These are phyloP conservation scores for Falciphora oryzae DNA, from an alignment of 2,329 filamentous ascomycete species.

Conservation along the genomic window DNA sequence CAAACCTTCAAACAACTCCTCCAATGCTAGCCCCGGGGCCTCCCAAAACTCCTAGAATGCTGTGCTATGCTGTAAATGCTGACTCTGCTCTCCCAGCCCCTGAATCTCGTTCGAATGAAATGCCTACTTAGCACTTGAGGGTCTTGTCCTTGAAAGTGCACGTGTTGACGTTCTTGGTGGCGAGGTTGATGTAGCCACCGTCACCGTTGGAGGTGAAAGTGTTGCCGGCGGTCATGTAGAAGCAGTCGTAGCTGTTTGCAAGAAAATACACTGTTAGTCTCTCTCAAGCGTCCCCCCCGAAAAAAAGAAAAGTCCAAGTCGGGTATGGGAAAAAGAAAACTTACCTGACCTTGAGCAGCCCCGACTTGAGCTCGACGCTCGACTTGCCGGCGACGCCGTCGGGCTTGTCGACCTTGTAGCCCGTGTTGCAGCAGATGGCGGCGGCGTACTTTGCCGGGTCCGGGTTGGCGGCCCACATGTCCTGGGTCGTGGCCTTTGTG, in stretches of 20 bases:
- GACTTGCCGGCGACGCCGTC: conserved; percentile 10
- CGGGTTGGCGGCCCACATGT: conserved; percentile 17
- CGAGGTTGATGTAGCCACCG: conserved; percentile 16
- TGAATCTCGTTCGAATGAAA: not conserved
- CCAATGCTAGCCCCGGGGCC: no score
- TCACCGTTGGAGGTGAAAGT: conserved; percentile 14
- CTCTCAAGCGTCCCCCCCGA: no score
- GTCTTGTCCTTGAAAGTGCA: conserved; percentile 5
- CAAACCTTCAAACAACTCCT: no score
- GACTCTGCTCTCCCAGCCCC: not conserved
- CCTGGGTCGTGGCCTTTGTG: conserved; percentile 15
- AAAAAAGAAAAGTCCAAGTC: no score
- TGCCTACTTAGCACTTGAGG: conserved; percentile 3
- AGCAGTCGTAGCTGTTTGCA: conserved; percentile 14
- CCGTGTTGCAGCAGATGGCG: conserved; percentile 20
- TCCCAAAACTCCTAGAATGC: not conserved
- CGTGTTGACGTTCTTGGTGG: not conserved
- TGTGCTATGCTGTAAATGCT: not conserved
- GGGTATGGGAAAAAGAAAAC: no score
- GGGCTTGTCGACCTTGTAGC: conserved; percentile 11
- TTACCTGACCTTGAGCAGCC: conserved; percentile 14
- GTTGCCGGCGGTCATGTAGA: conserved; percentile 15
- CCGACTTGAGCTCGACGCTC: conserved; percentile 13
- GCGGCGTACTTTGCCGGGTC: conserved; percentile 12
- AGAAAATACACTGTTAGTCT: no score